Percentiles rank a stretch among this genome's conserved stretches.
Evolutionary conservation across 192 early-diverging fungal genomes (phyloP).

Genomic region (Jimgerdemannia lactiflua): DNA sequence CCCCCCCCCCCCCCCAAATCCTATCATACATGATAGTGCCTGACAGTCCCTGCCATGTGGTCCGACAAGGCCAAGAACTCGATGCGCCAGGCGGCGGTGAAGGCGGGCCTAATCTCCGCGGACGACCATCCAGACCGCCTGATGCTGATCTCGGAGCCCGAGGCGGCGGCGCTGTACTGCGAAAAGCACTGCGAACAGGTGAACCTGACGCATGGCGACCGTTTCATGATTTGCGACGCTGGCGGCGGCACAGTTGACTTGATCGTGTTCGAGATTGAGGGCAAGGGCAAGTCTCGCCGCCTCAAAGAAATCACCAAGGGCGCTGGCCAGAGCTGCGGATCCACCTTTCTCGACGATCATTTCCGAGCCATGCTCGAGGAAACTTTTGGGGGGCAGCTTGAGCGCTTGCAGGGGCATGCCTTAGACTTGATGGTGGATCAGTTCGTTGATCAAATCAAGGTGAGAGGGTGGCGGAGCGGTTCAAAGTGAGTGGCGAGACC

Average conservation of each 20-base stretch:
- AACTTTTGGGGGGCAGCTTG: constrained; percentile 20
- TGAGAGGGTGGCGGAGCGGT: neutral
- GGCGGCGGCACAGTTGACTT: constrained; percentile 53
- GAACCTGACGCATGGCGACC: constrained; percentile 32
- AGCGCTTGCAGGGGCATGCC: constrained; percentile 22
- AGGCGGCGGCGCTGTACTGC: constrained; percentile 45
- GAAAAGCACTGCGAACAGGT: constrained; percentile 42
- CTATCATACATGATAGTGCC: constrained; percentile 11
- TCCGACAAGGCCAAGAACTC: constrained; percentile 41
- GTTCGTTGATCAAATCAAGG: constrained; percentile 42
- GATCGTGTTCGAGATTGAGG: constrained; percentile 47
- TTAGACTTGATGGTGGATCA: constrained; percentile 28
- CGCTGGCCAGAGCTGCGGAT: constrained; percentile 44
- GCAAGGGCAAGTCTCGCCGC: constrained; percentile 19
- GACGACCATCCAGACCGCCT: constrained; percentile 36
- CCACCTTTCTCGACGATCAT: constrained; percentile 39
- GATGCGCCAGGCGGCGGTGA: constrained; percentile 40
- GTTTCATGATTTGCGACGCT: constrained; percentile 49
- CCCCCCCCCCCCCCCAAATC: too few relatives aligned
- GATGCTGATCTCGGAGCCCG: constrained; percentile 41
- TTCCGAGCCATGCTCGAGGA: constrained; percentile 20
- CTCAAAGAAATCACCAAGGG: constrained; percentile 46
- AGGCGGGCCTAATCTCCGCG: constrained; percentile 31
- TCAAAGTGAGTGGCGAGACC: neutral
- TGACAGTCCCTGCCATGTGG: constrained; percentile 56